Evolutionary conservation across 176 grass and related monocot species (phyloP).

Genomic region (Triticum urartu): DNA sequence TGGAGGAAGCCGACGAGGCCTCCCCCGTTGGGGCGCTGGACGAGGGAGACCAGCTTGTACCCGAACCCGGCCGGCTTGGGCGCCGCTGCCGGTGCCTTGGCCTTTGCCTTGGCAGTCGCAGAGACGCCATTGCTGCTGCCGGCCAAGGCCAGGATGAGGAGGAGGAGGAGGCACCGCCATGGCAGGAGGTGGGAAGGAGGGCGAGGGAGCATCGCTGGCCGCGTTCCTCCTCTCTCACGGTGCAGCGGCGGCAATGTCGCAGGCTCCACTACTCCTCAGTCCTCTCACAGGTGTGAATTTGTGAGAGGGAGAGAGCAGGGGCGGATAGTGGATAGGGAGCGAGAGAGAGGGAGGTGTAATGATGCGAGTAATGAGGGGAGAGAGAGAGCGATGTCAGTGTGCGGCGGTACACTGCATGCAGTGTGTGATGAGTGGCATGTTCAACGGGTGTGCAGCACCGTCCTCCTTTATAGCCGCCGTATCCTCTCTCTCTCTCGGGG

Average conservation of each 20-base stretch:
- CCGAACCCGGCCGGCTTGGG: slow-evolving; percentile 47
- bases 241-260: too few relatives aligned
- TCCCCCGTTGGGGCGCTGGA: slow-evolving; percentile 48
- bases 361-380: slow-evolving; percentile 44
- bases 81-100: background rate
- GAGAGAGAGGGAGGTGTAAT: background rate
- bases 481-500: background rate
- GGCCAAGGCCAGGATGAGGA: slow-evolving; percentile 29
- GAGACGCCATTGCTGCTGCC: slow-evolving; percentile 11
- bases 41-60: slow-evolving; percentile 71
- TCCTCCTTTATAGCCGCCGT: slow-evolving; percentile 14
- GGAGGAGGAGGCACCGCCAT: slow-evolving; percentile 33
- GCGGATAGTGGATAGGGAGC: background rate
- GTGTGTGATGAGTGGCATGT: slow-evolving; percentile 13
- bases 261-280: too few relatives aligned
- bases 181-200: slow-evolving; percentile 10
- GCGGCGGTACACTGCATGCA: too few relatives aligned
- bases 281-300: background rate
- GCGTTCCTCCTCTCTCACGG: too few relatives aligned
- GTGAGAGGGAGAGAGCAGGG: background rate
- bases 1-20: slow-evolving; percentile 69
- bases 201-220: slow-evolving; percentile 18
- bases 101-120: background rate
- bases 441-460: background rate
- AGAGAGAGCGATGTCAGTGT: slow-evolving; percentile 26